A percentile compares a stretch with the other conserved stretches of the same genome.
Evolutionary conservation across 2,329 filamentous ascomycete genomes (phyloP).

Genomic region (Aspergillus terreus): DNA sequence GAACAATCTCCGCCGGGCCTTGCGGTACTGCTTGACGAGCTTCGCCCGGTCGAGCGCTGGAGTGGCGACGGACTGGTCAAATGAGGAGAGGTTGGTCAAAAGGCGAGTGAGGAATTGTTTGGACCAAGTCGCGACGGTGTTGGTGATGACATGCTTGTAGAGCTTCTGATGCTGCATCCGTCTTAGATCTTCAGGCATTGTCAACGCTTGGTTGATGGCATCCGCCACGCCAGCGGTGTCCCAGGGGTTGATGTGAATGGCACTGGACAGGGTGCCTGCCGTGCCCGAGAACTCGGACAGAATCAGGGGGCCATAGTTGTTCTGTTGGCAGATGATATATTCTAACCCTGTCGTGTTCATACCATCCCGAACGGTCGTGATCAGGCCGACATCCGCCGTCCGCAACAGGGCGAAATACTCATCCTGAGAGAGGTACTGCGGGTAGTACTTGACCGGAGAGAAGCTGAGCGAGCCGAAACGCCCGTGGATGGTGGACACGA

Average conservation of each 20-base stretch:
- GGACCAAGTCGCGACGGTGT: constrained; percentile 85
- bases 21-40: constrained; percentile 69
- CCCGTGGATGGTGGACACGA: constrained; percentile 89
- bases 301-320: constrained; percentile 81
- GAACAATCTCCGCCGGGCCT: constrained; percentile 76
- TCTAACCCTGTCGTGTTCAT: constrained; percentile 98
- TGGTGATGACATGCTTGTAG: constrained; percentile 77
- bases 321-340: constrained; percentile 88
- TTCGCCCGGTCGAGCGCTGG: constrained; percentile 74
- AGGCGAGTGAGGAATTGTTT: constrained; percentile 73
- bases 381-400: constrained; percentile 84
- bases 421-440: constrained; percentile 82
- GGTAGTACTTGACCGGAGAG: constrained; percentile 89
- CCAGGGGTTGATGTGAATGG: constrained; percentile 97
- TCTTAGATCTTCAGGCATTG: constrained; percentile 66
- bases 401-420: constrained; percentile 95
- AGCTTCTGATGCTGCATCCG: constrained; percentile 67
- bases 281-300: constrained; percentile 96
- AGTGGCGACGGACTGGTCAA: constrained; percentile 70
- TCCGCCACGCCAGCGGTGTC: constrained; percentile 79
- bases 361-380: constrained; percentile 91
- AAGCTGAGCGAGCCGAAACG: constrained; percentile 83
- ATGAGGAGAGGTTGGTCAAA: constrained; percentile 73
- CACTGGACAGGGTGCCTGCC: constrained; percentile 76
- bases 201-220: constrained; percentile 76